Conservation (phyloP, 1,139 yeast genomes). For the Nakaseomyces sp. region DNA sequence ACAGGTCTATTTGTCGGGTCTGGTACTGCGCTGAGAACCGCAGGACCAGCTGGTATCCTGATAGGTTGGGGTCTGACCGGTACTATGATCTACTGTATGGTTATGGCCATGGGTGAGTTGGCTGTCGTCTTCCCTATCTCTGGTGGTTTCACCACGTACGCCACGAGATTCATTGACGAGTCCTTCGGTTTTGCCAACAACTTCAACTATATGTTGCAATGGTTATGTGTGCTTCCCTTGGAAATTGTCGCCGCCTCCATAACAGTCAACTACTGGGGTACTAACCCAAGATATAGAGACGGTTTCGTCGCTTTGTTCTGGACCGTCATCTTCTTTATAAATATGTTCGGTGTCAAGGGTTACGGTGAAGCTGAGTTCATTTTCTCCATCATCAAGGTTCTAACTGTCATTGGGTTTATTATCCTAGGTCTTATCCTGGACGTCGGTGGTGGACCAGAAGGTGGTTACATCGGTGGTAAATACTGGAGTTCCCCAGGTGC, state of each 20-base stretch:
- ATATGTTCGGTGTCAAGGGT: conserved; percentile 55
- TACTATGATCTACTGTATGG: conserved; percentile 53
- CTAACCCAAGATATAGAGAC: conserved; percentile 26
- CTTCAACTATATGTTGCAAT: conserved; percentile 62
- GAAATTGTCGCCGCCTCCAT: conserved; percentile 68
- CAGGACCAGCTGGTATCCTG: conserved; percentile 59
- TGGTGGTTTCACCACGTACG: conserved; percentile 64
- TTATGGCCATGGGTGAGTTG: conserved; percentile 63
- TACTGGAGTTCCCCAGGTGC: conserved; percentile 63
- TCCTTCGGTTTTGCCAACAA: conserved; percentile 73
- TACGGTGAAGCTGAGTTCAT: conserved; percentile 63
- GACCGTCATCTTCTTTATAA: conserved; percentile 45
- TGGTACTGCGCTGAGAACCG: conserved; percentile 51
- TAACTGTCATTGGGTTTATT: conserved; percentile 58
- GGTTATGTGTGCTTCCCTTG: conserved; percentile 62
- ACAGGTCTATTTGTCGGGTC: conserved; percentile 57
- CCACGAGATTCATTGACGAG: conserved; percentile 59
- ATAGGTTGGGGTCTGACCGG: conserved; percentile 49
- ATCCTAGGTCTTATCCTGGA: conserved; percentile 58
- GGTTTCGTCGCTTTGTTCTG: conserved; percentile 51
- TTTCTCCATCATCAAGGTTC: conserved; percentile 50
- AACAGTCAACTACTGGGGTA: conserved; percentile 55
- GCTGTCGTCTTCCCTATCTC: conserved; percentile 61
- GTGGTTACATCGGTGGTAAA: conserved; percentile 50
- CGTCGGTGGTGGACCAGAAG: conserved; percentile 59